Percentiles rank a stretch among this genome's conserved stretches.
Conservation (phyloP, 129 eudicot genomes). For the carrot (Daucus carota) region DH1_v3.0 NC_030387.2:1184001-1184500, state of each 20-base stretch:
- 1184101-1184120: neutral
- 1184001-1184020: neutral
- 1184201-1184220: constrained; percentile 39
- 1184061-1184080: no score
- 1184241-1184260: neutral
- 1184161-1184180: constrained; percentile 94
- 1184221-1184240: neutral
- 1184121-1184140: constrained; percentile 99
- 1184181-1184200: constrained; percentile 96
- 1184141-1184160: constrained; percentile 95
- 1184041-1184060: neutral
- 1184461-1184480: neutral
- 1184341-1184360: constrained; percentile 98
- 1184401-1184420: neutral
- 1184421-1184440: neutral
- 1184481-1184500: neutral
- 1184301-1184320: constrained; percentile 83
- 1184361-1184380: constrained; percentile 83
- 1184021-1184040: neutral
- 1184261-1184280: constrained; percentile 3
- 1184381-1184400: neutral
- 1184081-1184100: neutral
- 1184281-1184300: neutral
- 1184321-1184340: constrained; percentile 98
- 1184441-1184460: neutral